Evolutionary conservation across 129 eudicot species (phyloP), one percentile per base, ranked within the genome.

Genomic region (Saussurea involucrata): DNA sequence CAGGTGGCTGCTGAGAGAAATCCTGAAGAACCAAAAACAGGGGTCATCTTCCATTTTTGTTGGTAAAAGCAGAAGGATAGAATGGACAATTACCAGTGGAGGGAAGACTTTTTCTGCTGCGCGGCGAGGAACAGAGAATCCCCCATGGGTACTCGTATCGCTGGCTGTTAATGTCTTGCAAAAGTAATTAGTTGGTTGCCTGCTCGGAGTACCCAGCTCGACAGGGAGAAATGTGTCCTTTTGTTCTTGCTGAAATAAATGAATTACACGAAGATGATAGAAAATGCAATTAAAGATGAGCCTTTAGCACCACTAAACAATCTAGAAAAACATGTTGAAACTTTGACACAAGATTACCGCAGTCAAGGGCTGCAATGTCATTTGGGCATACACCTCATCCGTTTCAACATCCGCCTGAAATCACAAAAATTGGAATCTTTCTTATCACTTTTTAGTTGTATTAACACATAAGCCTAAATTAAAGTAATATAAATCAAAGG

Each of bases 31-130:
- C 76, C 73, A 58, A 77, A 24, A 60, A 60, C 78, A 36, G 20
- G 10, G 55, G 71, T 77, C 4, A 60, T 27, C 22, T 37, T 58
- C 22, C 18, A n/a, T 7, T 64, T 24, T 24, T 20, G 18, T 32
- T 49, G 27, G 68, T 12, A 73, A 11, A 75, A 34, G 29, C 29
- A 44, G 10, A 77, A 12, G 77, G 66, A 22, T 24, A 58, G 34
- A 75, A 15, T 36, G 31, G 9, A 36, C 24, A 61, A 68, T 24
- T 85, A 92, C 99, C 95, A 95, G 68, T 44, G 99, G 97, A 49
- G 99, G 99, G 63, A 92, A 95, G 75, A 95, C 97, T 95, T 90
- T 95, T 81, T 95, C 97, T 7, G 99, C 99, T 73, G 99, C 97
- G 68, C 99, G 99, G 22, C 99, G 96, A 78, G 99, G 99, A 81